Evolutionary conservation across 345 rosid genomes (phyloP).

Genomic region (Citrus inodora): DNA sequence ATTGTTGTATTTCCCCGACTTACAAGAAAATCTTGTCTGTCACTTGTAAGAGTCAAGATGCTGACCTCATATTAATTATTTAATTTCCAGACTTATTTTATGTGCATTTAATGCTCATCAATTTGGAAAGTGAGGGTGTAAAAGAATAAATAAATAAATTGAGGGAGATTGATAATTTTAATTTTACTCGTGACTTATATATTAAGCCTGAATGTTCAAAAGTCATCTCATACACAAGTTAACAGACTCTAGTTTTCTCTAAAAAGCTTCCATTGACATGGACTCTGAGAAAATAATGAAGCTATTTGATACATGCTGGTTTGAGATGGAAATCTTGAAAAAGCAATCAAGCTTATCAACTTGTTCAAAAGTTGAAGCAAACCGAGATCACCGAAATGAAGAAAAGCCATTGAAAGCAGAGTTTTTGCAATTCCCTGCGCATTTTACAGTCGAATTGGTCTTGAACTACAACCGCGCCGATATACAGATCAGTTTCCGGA

Average conservation of each 20-base stretch:
- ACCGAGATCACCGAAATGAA: constrained; percentile 25
- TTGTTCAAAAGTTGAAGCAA: constrained; percentile 10
- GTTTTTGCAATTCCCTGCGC: constrained; percentile 20
- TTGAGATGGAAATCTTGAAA: constrained; percentile 41
- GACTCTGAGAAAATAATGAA: constrained; percentile 23
- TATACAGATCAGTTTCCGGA: constrained; percentile 7
- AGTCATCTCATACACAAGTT: background rate
- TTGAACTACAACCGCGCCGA: background rate
- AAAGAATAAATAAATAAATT: too few species aligned
- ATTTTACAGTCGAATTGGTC: background rate
- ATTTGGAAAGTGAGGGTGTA: too few species aligned
- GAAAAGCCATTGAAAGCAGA: constrained; percentile 16
- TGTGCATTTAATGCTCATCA: too few species aligned
- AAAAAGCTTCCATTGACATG: constrained; percentile 30
- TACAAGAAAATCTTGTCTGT: too few species aligned
- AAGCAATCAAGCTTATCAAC: constrained; percentile 11
- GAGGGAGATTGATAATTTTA: too few species aligned
- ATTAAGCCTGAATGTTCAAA: background rate
- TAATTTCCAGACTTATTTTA: too few species aligned
- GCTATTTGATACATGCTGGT: constrained; percentile 48
- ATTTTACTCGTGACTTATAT: constrained; percentile 1
- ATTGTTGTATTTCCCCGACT: too few species aligned
- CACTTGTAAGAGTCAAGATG: too few species aligned
- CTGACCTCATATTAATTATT: too few species aligned
- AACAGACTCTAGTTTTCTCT: background rate